Percentiles rank a stretch among this genome's conserved stretches.
Evolutionary conservation across 768 basidiomycete species (phyloP).

Genomic region (Rossbeevera mucosa): DNA sequence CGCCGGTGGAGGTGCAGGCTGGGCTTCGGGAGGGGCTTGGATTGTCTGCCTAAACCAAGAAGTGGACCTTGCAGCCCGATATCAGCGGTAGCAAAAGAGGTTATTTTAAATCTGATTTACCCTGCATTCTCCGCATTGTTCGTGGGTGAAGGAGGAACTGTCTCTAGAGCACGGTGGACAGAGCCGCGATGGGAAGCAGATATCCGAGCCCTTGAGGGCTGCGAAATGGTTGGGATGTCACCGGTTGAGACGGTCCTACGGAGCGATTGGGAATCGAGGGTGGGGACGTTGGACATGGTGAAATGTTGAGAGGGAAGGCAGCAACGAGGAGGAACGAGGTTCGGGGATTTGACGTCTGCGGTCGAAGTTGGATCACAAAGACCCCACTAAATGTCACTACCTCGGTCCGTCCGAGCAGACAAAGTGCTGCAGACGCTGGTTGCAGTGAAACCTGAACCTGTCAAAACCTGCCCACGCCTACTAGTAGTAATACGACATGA

Average conservation of each 20-base stretch:
- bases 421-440: conserved; percentile 7
- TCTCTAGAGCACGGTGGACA: conserved; percentile 20
- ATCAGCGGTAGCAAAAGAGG: conserved; percentile 16
- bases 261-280: conserved; percentile 31
- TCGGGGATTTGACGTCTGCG: conserved; percentile 29
- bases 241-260: conserved; percentile 35
- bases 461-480: neutral
- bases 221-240: conserved; percentile 26
- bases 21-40: conserved; percentile 16
- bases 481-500: too few relatives aligned
- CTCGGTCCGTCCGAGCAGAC: conserved; percentile 15
- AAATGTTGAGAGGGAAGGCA: conserved; percentile 15
- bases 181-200: conserved; percentile 28
- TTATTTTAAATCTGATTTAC: conserved; percentile 14
- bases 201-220: conserved; percentile 26
- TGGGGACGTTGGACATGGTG: conserved; percentile 26
- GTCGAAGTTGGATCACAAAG: too few relatives aligned
- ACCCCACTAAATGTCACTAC: conserved; percentile 3
- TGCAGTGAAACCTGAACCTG: neutral
- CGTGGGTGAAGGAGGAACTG: conserved; percentile 15
- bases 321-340: conserved; percentile 10
- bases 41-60: conserved; percentile 24
- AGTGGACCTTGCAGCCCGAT: conserved; percentile 15
- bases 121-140: conserved; percentile 13
- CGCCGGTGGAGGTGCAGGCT: neutral